Percentiles rank a stretch among this genome's conserved stretches.
Conservation (phyloP, 768 basidiomycete species). For the Clavaria fumosa region DNA sequence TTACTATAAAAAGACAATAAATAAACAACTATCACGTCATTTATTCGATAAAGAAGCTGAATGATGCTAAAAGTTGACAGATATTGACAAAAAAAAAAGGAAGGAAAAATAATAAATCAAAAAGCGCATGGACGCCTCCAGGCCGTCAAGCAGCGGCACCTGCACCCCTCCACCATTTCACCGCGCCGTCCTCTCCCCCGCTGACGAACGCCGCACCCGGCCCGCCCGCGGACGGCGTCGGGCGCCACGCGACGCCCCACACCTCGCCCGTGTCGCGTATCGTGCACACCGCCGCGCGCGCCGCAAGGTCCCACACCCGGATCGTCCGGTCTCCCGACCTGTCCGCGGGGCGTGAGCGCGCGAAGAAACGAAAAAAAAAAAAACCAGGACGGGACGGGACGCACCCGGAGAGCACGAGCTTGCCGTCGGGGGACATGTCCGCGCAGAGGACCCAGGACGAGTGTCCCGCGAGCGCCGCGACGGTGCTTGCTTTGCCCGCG, state of each 20-base stretch:
- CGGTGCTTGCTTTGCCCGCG: slow-evolving; percentile 35
- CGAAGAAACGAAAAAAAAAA: slow-evolving; percentile 3
- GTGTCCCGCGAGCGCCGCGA: slow-evolving; percentile 78
- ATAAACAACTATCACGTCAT: too few species aligned
- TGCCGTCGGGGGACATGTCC: slow-evolving; percentile 70
- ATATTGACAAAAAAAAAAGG: too few species aligned
- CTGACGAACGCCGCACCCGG: slow-evolving; percentile 54
- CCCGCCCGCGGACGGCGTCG: slow-evolving; percentile 37
- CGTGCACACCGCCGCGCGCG: slow-evolving; percentile 61
- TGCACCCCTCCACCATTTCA: slow-evolving; percentile 68
- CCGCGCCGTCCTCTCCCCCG: slow-evolving; percentile 60
- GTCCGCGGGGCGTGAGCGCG: slow-evolving; percentile 3
- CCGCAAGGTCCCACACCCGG: slow-evolving; percentile 75
- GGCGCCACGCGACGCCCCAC: slow-evolving; percentile 74
- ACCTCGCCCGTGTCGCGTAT: slow-evolving; percentile 68
- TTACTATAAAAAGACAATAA: too few species aligned
- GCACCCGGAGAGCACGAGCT: slow-evolving; percentile 70
- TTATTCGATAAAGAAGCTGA: too few species aligned
- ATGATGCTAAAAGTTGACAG: too few species aligned
- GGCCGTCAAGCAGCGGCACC: too few species aligned
- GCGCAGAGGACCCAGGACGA: slow-evolving; percentile 81
- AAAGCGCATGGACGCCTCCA: too few species aligned
- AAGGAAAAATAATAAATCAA: too few species aligned
- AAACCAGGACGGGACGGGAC: slow-evolving; percentile 10
- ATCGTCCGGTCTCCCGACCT: slow-evolving; percentile 78